Evolutionary conservation across 2,329 filamentous ascomycete species (phyloP).

Genomic region (Neonectria magnoliae): DNA sequence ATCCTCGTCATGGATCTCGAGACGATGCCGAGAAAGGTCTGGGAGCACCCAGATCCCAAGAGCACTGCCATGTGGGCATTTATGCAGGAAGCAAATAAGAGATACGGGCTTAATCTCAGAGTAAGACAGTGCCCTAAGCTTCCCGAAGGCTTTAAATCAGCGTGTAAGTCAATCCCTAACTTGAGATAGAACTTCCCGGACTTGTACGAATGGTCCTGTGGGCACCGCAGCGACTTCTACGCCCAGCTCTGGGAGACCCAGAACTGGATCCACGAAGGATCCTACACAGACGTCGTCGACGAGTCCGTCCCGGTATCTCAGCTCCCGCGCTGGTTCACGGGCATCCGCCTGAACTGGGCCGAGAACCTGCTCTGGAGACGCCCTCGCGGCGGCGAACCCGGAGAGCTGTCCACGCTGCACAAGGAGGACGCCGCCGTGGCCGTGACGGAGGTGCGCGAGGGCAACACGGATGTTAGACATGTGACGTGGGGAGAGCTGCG

Average conservation of each 20-base stretch:
- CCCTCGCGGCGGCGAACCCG: conserved; percentile 51
- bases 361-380: conserved; percentile 80
- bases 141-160: not conserved
- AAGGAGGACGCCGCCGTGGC: conserved; percentile 80
- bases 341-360: conserved; percentile 78
- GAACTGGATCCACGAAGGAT: conserved; percentile 71
- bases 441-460: conserved; percentile 77
- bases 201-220: conserved; percentile 75
- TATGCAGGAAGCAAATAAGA: conserved; percentile 71
- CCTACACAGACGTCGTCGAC: conserved; percentile 71
- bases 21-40: conserved; percentile 68
- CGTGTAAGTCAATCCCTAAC: not conserved
- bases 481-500: conserved; percentile 76
- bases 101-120: conserved; percentile 65
- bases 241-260: conserved; percentile 68
- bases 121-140: conserved; percentile 50
- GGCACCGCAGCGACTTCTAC: conserved; percentile 72
- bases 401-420: conserved; percentile 59
- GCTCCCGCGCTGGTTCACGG: conserved; percentile 81
- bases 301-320: conserved; percentile 74
- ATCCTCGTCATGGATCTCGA: conserved; percentile 44
- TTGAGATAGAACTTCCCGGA: conserved; percentile 72
- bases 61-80: conserved; percentile 74
- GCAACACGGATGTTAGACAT: conserved; percentile 63
- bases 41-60: conserved; percentile 71